Base-by-base conservation (phyloP, 2,329 filamentous ascomycete species). In the Geosmithia putterillii region DNA sequence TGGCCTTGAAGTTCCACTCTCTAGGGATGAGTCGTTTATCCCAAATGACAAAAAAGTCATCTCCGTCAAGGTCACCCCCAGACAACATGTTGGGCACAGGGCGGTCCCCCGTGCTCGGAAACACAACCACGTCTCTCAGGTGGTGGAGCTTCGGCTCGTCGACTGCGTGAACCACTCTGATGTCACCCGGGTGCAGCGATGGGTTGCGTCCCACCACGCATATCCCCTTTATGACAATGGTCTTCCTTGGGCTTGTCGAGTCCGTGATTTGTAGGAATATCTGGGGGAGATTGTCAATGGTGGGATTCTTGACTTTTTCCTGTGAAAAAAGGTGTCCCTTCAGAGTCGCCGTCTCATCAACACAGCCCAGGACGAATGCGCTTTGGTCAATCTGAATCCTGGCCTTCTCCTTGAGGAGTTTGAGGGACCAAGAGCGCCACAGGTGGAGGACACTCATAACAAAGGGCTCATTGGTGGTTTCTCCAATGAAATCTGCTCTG, bases 31-130 rank as follows among this genome's bases (percentile, higher is more conserved):
- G 66, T 14, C 76, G 73, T 19, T 70, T 58, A 51, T 98, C 89
- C 90, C 92, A 98, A 39, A 95, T 83, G 5, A 96, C 79, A 44
- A 96, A 81, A 57, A 88, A 98, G 56, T 98, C 92, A 53, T 98
- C 92, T 0, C 92, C 92, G 55, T 98, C 92, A 0, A 98, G 72
- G 55, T 98, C 92, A 0, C 92, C 92, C 2, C 92, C 92, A 4
- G 92, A 95, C 49, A 92, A 88, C 90, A 96, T 96, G 54, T 84
- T 88, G 1, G 89, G 79, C 19, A 98, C 65, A 48, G 94, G 87
- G 15, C 83, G 73, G 54, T 95, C 87, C 0, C 90, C 90, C 0
- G 69, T 81, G 32, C 85, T 78, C 1, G 92, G 86, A 41, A 98
- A 82, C 0, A 96, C 88, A 1, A 96, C 81, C 1, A 94, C 85